phyloP scores from a whole-genome alignment of 1,139 yeast genomes.

The Saccharomycopsis hybrid region DNA sequence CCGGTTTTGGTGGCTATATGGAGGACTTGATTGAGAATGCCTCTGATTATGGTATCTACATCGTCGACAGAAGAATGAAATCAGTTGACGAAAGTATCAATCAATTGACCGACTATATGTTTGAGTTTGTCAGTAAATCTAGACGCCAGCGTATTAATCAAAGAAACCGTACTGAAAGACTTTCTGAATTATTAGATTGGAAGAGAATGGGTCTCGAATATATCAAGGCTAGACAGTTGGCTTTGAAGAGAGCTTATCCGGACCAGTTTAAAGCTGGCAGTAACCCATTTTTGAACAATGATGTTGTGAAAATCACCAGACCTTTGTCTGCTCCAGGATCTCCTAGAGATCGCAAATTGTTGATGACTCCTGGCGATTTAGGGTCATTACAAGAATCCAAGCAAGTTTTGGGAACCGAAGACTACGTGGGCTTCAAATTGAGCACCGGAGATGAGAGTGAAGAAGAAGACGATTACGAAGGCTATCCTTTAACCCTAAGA shows the following conservation, averaged over 20 bases:
- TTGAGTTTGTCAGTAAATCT: constrained; percentile 78
- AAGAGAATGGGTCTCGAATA: constrained; percentile 96
- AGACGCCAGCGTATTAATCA: constrained; percentile 97
- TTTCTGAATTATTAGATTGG: constrained; percentile 93
- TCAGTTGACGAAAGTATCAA: constrained; percentile 91
- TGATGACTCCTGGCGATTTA: constrained; percentile 96
- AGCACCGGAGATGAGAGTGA: constrained; percentile 51
- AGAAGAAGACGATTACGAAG: constrained; percentile 30
- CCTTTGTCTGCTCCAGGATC: constrained; percentile 96
- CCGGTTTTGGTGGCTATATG: constrained; percentile 98
- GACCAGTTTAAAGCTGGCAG: constrained; percentile 52
- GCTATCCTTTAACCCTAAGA: constrained; percentile 35
- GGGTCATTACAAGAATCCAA: constrained; percentile 92
- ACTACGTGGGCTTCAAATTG: constrained; percentile 72
- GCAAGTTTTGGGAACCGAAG: constrained; percentile 68
- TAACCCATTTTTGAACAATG: constrained; percentile 12
- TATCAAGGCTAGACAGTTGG: constrained; percentile 87
- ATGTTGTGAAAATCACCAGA: constrained; percentile 63
- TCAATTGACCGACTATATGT: constrained; percentile 86
- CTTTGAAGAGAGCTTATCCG: constrained; percentile 91
- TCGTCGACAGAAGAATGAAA: constrained; percentile 91
- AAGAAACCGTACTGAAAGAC: constrained; percentile 92
- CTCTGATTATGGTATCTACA: constrained; percentile 92
- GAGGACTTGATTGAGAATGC: constrained; percentile 95
- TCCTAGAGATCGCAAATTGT: constrained; percentile 62